Conservation (phyloP, 805 yeast genomes). For the Lachancea nothofagi region DNA sequence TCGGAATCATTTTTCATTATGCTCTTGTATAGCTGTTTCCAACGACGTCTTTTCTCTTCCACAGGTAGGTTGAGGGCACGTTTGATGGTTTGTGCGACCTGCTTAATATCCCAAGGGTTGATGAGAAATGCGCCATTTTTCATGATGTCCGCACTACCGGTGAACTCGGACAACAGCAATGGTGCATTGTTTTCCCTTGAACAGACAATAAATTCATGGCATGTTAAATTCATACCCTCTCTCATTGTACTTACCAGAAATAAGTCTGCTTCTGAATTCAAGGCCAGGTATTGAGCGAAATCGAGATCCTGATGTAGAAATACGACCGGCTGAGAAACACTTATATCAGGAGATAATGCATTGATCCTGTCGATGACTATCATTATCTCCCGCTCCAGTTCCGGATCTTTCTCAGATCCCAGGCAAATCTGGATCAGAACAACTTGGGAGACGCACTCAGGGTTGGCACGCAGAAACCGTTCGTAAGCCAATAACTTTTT, state of each 20-base stretch:
- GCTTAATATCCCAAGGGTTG: slow-evolving; percentile 84
- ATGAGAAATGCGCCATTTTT: slow-evolving; percentile 65
- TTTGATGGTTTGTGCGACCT: slow-evolving; percentile 59
- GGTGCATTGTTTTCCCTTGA: slow-evolving; percentile 70
- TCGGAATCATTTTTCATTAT: slow-evolving; percentile 65
- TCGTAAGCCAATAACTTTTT: slow-evolving; percentile 88
- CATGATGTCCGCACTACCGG: slow-evolving; percentile 85
- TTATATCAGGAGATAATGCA: slow-evolving; percentile 63
- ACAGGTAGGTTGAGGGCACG: slow-evolving; percentile 58
- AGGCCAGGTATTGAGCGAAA: slow-evolving; percentile 83
- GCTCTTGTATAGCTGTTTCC: slow-evolving; percentile 55
- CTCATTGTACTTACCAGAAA: slow-evolving; percentile 88
- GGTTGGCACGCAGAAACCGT: slow-evolving; percentile 62
- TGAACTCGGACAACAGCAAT: slow-evolving; percentile 81
- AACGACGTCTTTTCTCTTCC: slow-evolving; percentile 53
- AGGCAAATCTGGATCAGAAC: slow-evolving; percentile 80
- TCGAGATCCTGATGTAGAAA: slow-evolving; percentile 83
- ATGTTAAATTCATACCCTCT: slow-evolving; percentile 95
- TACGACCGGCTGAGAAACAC: slow-evolving; percentile 77
- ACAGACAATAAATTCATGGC: slow-evolving; percentile 87
- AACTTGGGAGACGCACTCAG: slow-evolving; percentile 59
- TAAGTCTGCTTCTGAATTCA: slow-evolving; percentile 77
- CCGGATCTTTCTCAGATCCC: slow-evolving; percentile 52
- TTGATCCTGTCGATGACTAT: slow-evolving; percentile 82
- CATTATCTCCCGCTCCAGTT: slow-evolving; percentile 67